Conservation (phyloP, 345 rosid genomes). For the Salix brachista region DNA sequence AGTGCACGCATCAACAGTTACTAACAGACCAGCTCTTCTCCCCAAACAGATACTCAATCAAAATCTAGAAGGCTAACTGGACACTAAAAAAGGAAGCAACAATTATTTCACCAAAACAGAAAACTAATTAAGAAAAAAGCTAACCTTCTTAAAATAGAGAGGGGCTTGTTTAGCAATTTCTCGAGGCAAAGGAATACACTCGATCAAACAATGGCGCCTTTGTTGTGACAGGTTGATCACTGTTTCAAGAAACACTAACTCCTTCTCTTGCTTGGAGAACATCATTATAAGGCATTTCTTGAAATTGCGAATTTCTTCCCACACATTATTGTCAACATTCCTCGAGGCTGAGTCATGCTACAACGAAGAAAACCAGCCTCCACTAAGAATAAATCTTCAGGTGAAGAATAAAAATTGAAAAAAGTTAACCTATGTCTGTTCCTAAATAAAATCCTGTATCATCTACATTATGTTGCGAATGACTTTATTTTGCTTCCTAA, state of each 20-base stretch:
- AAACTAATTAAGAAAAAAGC: slow-evolving; percentile 3
- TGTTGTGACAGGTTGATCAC: slow-evolving; percentile 81
- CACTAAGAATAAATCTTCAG: not conserved
- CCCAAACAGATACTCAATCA: not conserved
- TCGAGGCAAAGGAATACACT: slow-evolving; percentile 74
- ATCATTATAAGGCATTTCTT: slow-evolving; percentile 90
- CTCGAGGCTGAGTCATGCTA: slow-evolving; percentile 85
- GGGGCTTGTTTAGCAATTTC: slow-evolving; percentile 77
- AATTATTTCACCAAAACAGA: not conserved
- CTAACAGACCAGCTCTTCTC: not conserved
- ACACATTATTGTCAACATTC: slow-evolving; percentile 62
- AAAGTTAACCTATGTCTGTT: not conserved
- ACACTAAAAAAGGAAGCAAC: slow-evolving; percentile 4
- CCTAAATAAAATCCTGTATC: not conserved
- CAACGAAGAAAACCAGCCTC: not conserved
- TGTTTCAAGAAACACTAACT: slow-evolving; percentile 76
- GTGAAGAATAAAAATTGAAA: not conserved
- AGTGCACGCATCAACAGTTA: not conserved
- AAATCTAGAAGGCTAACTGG: not conserved
- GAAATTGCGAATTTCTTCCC: slow-evolving; percentile 91
- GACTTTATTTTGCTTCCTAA: not conserved
- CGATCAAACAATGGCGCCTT: slow-evolving; percentile 76
- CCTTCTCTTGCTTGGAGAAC: slow-evolving; percentile 84
- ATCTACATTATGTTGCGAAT: not conserved
- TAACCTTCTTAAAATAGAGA: slow-evolving; percentile 75